These are phyloP conservation scores for Cyberlindnera amylophila DNA, from an alignment of 805 yeast genomes.

Conservation along the genomic window DNA sequence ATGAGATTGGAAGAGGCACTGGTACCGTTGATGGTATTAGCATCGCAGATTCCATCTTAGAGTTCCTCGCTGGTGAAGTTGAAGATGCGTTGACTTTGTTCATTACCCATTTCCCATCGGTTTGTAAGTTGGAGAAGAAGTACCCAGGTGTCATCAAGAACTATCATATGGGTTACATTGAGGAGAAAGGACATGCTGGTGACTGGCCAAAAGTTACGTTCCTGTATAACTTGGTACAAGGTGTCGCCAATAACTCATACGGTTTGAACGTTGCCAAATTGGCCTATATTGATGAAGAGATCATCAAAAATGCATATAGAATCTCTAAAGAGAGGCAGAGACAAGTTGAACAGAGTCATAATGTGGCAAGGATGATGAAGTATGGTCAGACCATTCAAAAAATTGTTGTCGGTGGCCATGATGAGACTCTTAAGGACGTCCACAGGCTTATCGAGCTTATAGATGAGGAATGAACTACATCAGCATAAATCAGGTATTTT, in stretches of 20 bases:
- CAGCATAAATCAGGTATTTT: no score
- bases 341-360: conserved; percentile 20
- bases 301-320: conserved; percentile 85
- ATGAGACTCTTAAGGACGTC: conserved; percentile 4
- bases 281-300: conserved; percentile 84
- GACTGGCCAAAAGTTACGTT: conserved; percentile 69
- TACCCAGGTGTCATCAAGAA: conserved; percentile 60
- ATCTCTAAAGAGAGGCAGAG: conserved; percentile 82
- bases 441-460: conserved; percentile 6
- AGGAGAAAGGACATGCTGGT: conserved; percentile 25
- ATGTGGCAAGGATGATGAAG: not conserved
- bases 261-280: conserved; percentile 98
- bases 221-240: conserved; percentile 85
- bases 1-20: conserved; percentile 84
- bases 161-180: conserved; percentile 78
- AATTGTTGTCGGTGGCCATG: not conserved
- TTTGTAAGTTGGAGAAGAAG: conserved; percentile 70
- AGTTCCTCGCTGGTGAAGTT: conserved; percentile 53
- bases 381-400: not conserved
- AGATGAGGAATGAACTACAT: no score
- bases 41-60: conserved; percentile 92
- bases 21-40: conserved; percentile 96
- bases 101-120: conserved; percentile 95
- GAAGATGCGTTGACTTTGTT: conserved; percentile 75
- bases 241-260: conserved; percentile 88